Conservation (phyloP, 768 basidiomycete genomes). For the Coprinopsis sp. region DNA sequence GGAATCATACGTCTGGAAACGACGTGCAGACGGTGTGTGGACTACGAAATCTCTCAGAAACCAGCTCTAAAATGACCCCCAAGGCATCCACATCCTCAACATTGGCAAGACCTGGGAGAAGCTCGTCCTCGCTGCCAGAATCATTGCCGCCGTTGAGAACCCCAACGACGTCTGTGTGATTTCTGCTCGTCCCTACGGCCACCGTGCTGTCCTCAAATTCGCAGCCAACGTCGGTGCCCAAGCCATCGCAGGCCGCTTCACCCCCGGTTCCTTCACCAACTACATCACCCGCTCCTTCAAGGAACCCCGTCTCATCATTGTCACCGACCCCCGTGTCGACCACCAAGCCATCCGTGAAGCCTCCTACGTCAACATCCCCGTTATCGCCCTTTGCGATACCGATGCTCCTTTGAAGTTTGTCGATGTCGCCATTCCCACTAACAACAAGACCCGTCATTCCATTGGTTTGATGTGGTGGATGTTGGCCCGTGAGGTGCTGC, state of each 20-base stretch:
- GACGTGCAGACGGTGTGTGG: conserved; percentile 85
- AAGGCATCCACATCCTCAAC: conserved; percentile 96
- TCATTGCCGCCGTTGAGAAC: conserved; percentile 97
- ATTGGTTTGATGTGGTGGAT: conserved; percentile 98
- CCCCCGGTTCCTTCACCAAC: conserved; percentile 98
- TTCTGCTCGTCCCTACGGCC: conserved; percentile 97
- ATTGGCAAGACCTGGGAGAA: conserved; percentile 99
- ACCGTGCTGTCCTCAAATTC: conserved; percentile 98
- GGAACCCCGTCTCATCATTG: conserved; percentile 97
- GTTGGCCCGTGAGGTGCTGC: conserved; percentile 94
- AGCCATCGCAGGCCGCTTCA: conserved; percentile 98
- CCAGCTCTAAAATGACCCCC: conserved; percentile 6
- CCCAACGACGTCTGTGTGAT: conserved; percentile 98
- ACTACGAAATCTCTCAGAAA: conserved; percentile 5
- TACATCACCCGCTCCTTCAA: conserved; percentile 99
- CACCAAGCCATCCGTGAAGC: conserved; percentile 99
- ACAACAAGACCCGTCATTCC: conserved; percentile 98
- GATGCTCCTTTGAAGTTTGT: conserved; percentile 97
- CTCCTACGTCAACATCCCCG: conserved; percentile 99
- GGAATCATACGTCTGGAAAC: conserved; percentile 97
- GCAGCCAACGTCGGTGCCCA: conserved; percentile 97
- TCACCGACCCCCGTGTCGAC: conserved; percentile 98
- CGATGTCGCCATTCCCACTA: conserved; percentile 97
- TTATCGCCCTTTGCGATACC: conserved; percentile 98
- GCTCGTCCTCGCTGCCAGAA: conserved; percentile 94